Evolutionary conservation across 495 filamentous ascomycete species (phyloP).

Genomic region (Diplogelasinospora grovesii): DNA sequence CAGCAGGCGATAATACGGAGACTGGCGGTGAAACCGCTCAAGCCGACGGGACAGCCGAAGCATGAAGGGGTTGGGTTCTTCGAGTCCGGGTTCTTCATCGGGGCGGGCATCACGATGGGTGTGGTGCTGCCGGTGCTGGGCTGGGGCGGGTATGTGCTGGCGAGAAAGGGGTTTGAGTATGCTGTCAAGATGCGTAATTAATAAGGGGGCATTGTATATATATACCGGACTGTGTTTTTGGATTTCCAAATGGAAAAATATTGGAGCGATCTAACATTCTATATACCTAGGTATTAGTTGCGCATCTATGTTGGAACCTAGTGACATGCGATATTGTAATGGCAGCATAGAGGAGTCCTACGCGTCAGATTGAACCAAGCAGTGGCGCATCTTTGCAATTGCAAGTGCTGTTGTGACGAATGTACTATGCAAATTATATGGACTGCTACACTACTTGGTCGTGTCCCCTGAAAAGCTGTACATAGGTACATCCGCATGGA

Average conservation of each 20-base stretch:
- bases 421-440: too few relatives aligned
- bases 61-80: conserved; percentile 44
- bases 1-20: not conserved
- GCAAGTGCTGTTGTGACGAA: too few relatives aligned
- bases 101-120: conserved; percentile 14
- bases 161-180: conserved; percentile 3
- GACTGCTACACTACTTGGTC: too few relatives aligned
- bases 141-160: conserved; percentile 5
- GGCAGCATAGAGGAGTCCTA: too few relatives aligned
- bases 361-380: too few relatives aligned
- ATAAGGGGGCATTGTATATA: not conserved
- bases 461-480: too few relatives aligned
- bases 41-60: conserved; percentile 29
- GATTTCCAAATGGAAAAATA: not conserved
- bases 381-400: too few relatives aligned
- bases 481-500: too few relatives aligned
- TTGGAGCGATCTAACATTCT: too few relatives aligned
- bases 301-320: too few relatives aligned
- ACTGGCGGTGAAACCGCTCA: conserved; percentile 23
- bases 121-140: conserved; percentile 6
- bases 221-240: not conserved
- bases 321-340: too few relatives aligned
- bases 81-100: conserved; percentile 44
- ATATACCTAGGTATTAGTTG: too few relatives aligned
- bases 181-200: conserved; percentile 1